Evolutionary conservation across 768 basidiomycete species (phyloP).

Genomic region (Mycena vitilis): DNA sequence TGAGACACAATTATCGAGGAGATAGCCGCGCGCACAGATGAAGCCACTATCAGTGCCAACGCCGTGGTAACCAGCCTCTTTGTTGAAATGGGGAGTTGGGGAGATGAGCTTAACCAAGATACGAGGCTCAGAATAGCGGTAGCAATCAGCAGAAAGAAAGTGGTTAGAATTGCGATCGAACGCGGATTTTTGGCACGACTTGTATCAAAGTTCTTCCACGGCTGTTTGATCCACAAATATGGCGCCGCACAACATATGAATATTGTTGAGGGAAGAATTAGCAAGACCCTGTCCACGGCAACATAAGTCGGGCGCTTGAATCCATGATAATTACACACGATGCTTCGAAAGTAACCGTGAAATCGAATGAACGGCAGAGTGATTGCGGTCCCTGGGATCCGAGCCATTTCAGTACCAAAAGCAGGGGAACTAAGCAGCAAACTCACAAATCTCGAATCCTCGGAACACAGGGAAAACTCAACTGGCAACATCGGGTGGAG

Average conservation of each 20-base stretch:
- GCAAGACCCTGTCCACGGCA: constrained; percentile 1
- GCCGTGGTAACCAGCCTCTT: constrained; percentile 19
- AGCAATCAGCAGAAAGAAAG: constrained; percentile 11
- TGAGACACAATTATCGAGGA: background rate
- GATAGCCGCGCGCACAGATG: constrained; percentile 11
- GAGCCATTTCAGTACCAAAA: no score
- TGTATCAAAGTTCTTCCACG: constrained; percentile 13
- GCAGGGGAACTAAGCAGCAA: background rate
- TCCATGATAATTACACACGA: constrained; percentile 3
- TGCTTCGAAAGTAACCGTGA: constrained; percentile 26
- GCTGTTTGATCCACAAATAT: constrained; percentile 15
- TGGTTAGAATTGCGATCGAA: constrained; percentile 10
- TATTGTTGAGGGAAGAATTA: constrained; percentile 20
- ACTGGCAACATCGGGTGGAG: background rate
- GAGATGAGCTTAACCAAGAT: constrained; percentile 24
- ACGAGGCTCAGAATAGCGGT: constrained; percentile 20
- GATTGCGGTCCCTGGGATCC: constrained; percentile 20
- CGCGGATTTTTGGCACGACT: constrained; percentile 1
- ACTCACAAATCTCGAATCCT: constrained; percentile 22
- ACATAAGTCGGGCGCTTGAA: no score
- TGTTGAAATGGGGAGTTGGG: constrained; percentile 16
- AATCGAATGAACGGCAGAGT: constrained; percentile 24
- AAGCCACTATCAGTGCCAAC: constrained; percentile 9
- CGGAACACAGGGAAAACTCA: constrained; percentile 2
- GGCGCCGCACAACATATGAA: constrained; percentile 18